These are phyloP conservation scores for Candida mesenterica DNA, from an alignment of 1,139 yeast species.

Conservation along the genomic window DNA sequence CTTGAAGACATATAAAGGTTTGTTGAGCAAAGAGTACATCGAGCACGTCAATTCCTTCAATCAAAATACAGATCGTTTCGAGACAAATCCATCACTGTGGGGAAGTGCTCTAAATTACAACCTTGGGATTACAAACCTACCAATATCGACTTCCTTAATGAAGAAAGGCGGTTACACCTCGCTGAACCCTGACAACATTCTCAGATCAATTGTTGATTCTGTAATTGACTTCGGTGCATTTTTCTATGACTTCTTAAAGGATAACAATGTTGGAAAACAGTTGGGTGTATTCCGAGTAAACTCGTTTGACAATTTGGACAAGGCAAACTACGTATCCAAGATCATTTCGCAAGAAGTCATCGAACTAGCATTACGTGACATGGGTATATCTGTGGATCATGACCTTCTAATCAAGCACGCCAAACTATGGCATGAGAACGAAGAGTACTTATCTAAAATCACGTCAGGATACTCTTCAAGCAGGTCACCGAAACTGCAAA, in stretches of 20 bases:
- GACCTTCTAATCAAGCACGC: constrained; percentile 54
- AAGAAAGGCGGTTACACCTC: constrained; percentile 38
- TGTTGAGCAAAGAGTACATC: constrained; percentile 28
- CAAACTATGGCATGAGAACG: constrained; percentile 62
- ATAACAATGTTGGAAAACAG: constrained; percentile 60
- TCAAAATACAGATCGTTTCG: constrained; percentile 6
- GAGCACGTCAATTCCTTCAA: constrained; percentile 33
- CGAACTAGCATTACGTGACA: constrained; percentile 55
- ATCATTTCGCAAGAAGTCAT: constrained; percentile 62
- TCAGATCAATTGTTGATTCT: constrained; percentile 41
- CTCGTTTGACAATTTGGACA: constrained; percentile 64
- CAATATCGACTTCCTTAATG: constrained; percentile 32
- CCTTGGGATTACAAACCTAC: constrained; percentile 31
- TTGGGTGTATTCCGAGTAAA: constrained; percentile 66
- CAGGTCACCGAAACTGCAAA: constrained; percentile 28
- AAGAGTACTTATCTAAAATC: constrained; percentile 44
- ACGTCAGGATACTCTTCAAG: constrained; percentile 38
- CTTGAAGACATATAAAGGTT: constrained; percentile 34
- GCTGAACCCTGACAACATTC: constrained; percentile 39
- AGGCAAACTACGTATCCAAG: constrained; percentile 59
- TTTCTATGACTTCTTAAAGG: constrained; percentile 50
- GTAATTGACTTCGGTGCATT: constrained; percentile 64
- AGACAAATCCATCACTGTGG: constrained; percentile 1
- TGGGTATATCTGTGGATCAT: constrained; percentile 36
- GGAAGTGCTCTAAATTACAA: constrained; percentile 14